Evolutionary conservation across 768 basidiomycete genomes (phyloP).

Genomic region (Neoboletus brunneissimus): DNA sequence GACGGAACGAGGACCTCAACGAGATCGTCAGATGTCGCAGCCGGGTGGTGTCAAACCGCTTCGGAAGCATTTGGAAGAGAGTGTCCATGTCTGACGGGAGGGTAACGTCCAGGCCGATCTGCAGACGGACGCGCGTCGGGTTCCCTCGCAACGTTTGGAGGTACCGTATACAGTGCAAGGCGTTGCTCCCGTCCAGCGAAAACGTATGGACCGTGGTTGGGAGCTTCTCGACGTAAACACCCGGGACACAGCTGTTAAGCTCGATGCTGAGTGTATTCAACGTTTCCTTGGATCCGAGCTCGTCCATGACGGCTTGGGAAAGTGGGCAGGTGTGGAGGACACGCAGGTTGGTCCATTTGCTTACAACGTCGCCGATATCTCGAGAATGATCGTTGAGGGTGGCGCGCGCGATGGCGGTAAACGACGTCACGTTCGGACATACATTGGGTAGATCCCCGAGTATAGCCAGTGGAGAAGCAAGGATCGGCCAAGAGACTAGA

Average conservation of each 20-base stretch:
- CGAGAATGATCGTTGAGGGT: conserved; percentile 7
- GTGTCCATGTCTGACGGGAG: conserved; percentile 4
- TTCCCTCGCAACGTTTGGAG: conserved; percentile 6
- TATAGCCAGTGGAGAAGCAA: background rate
- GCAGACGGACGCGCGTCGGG: background rate
- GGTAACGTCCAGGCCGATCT: conserved; percentile 1
- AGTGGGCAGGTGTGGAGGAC: conserved; percentile 8
- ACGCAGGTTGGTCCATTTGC: conserved; percentile 7
- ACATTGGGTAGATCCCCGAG: background rate
- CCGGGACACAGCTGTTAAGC: background rate
- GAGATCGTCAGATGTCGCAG: conserved; percentile 6
- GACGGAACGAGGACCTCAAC: background rate
- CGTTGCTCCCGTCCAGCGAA: conserved; percentile 8
- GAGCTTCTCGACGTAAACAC: background rate
- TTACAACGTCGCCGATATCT: conserved; percentile 10
- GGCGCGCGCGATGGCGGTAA: conserved; percentile 4
- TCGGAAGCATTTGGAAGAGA: conserved; percentile 7
- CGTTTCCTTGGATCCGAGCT: background rate
- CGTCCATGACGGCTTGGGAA: conserved; percentile 10
- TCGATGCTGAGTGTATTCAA: conserved; percentile 14
- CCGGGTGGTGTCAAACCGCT: background rate
- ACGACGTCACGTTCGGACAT: conserved; percentile 21
- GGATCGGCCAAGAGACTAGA: conserved; percentile 5
- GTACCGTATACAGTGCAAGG: conserved; percentile 8
- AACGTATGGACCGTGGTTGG: conserved; percentile 7